These are phyloP conservation scores for Fusarium odoratissimum DNA, from an alignment of 2,329 filamentous ascomycete genomes.

Conservation along the genomic window DNA sequence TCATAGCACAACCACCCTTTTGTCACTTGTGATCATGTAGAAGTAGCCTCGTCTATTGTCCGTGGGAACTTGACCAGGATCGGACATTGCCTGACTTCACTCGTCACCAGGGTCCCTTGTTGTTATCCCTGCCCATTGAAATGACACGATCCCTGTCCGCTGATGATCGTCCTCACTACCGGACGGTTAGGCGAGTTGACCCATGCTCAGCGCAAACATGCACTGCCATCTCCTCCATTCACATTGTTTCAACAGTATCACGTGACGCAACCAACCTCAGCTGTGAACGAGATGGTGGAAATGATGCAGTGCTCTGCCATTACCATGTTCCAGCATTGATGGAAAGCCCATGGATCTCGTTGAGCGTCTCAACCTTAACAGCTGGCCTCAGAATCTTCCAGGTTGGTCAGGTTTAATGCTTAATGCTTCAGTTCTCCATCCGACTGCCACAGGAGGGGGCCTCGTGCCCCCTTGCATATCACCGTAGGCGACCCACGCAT, in stretches of 20 bases:
- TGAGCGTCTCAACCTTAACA: not conserved
- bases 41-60: constrained; percentile 1
- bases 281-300: not conserved
- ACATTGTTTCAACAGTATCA: constrained; percentile 17
- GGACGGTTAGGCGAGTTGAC: constrained; percentile 15
- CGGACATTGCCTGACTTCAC: constrained; percentile 19
- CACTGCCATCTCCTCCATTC: constrained; percentile 1
- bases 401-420: not conserved
- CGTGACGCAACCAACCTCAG: constrained; percentile 21
- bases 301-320: constrained; percentile 9
- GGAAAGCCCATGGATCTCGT: not conserved
- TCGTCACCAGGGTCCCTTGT: constrained; percentile 10
- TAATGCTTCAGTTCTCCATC: not conserved
- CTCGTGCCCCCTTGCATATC: constrained; percentile 26
- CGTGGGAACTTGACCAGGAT: not conserved
- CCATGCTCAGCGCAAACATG: constrained; percentile 13
- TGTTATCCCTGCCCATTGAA: constrained; percentile 8
- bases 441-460: constrained; percentile 1
- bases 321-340: not conserved
- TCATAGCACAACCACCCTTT: not conserved
- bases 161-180: constrained; percentile 31
- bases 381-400: not conserved
- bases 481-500: not conserved
- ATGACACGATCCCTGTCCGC: constrained; percentile 11
- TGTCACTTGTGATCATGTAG: not conserved